Evolutionary conservation across 139 green algal species (phyloP), one percentile per base, ranked within the genome.

Genomic region (Mychonastes homosphaera): DNA sequence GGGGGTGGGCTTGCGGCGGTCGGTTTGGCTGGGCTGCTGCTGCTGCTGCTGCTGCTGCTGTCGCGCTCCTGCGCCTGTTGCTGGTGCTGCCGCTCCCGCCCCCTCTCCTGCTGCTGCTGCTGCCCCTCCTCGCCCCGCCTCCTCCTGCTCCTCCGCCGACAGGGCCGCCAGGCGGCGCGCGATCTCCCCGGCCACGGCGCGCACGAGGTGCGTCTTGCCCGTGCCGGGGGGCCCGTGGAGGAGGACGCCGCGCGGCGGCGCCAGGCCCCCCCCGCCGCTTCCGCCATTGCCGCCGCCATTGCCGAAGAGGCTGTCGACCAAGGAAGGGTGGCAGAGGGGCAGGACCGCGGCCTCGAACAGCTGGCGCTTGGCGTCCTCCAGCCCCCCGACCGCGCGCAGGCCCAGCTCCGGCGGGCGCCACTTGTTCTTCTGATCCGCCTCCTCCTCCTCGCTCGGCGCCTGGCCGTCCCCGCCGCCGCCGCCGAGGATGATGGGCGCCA

Each of bases 311-410:
- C 13, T 51, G 44, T 51, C 21, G 35, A 19, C 15, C 35, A 40
- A 33, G 2, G 15, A 28, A 4, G 88, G 86, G 65, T 92, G 84
- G 48, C 83, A 58, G 67, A 96, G 82, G 13, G 88, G 88, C 55
- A 96, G 76, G 56, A 94, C 51, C 41, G 88, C 82, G 77, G 90
- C 86, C 61, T 92, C 84, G 26, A 62, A 63, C 40, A 92, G 69
- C 56, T 76, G 69, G 21, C 56, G 28, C 51, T 87, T 72, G 9
- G 79, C 81, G 1, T 61, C 51, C 21, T 62, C 40, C 43, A 82
- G 54, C 24, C 81, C 81, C 0, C 78, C 81, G 41, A 88, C 41
- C 13, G 29, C 21, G 7, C n/a, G 32, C 39, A 35, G 33, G 23
- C 34, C 29, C 21, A n/a, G 35, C 35, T 43, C 3, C 39, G 38